Conservation (phyloP, 805 yeast species). For the Saturnispora serradocipensis region DNA sequence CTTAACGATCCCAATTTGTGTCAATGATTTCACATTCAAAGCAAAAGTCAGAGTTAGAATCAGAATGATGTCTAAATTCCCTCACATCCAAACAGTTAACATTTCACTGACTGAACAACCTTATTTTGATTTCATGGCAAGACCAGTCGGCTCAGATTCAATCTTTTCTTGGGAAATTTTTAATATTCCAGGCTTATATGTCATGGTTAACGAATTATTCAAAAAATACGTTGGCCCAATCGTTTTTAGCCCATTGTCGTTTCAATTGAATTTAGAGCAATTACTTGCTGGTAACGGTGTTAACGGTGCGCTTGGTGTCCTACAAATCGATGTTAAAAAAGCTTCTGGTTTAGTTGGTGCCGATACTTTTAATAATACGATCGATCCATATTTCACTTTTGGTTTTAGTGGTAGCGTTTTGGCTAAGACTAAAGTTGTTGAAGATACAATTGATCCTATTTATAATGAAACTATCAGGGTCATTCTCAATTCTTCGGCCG, state of each 20-base stretch:
- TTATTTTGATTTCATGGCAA: conserved; percentile 73
- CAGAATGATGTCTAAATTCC: conserved; percentile 84
- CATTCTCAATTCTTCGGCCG: conserved; percentile 66
- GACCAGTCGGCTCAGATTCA: conserved; percentile 67
- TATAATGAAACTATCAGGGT: conserved; percentile 78
- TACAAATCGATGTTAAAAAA: conserved; percentile 55
- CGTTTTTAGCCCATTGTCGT: conserved; percentile 80
- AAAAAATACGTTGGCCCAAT: conserved; percentile 83
- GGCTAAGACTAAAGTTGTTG: conserved; percentile 60
- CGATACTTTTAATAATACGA: conserved; percentile 62
- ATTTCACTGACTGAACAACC: conserved; percentile 83
- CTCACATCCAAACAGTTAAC: conserved; percentile 87
- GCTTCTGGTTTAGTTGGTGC: conserved; percentile 66
- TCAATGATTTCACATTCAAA: conserved; percentile 70
- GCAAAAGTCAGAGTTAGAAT: conserved; percentile 72
- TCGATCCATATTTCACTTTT: conserved; percentile 82
- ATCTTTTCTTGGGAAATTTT: conserved; percentile 82
- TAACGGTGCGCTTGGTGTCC: conserved; percentile 78
- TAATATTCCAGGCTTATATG: conserved; percentile 76
- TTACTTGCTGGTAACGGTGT: conserved; percentile 73
- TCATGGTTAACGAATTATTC: conserved; percentile 77
- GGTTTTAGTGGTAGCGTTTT: conserved; percentile 50
- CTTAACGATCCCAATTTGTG: conserved; percentile 64
- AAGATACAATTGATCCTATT: conserved; percentile 60
- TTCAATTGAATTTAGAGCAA: conserved; percentile 89